Evolutionary conservation across 805 yeast species (phyloP).

Genomic region (Myxozyma geophila): DNA sequence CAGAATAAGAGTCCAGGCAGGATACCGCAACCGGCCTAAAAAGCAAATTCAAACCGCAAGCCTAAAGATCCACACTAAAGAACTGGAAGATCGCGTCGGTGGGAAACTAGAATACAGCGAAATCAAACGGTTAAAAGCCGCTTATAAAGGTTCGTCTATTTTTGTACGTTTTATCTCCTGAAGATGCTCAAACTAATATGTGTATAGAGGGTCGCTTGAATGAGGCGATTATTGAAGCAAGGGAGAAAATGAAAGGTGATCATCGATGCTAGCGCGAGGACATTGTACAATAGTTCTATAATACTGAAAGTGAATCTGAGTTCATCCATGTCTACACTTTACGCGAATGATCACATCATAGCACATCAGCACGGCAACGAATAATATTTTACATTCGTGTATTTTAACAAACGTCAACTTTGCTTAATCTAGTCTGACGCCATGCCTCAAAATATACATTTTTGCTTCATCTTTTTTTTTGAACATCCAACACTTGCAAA

Average conservation of each 20-base stretch:
- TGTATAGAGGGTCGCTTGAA: constrained; percentile 45
- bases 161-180: background rate
- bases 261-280: constrained; percentile 29
- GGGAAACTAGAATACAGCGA: constrained; percentile 38
- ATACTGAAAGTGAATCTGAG: too few species aligned
- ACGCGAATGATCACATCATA: too few species aligned
- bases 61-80: constrained; percentile 35
- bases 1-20: constrained; percentile 41
- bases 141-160: constrained; percentile 34
- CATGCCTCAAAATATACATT: background rate
- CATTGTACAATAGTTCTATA: background rate
- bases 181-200: background rate
- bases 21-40: constrained; percentile 27
- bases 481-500: background rate
- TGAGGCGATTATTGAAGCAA: constrained; percentile 47
- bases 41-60: background rate
- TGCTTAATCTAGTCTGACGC: background rate
- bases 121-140: constrained; percentile 37
- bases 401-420: background rate
- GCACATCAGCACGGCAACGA: background rate
- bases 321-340: background rate
- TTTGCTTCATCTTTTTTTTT: background rate
- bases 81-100: constrained; percentile 41
- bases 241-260: constrained; percentile 44
- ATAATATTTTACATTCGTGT: background rate